Percentiles rank a stretch among this genome's conserved stretches.
Evolutionary conservation across 2,329 filamentous ascomycete species (phyloP).

Genomic region (Cordyceps pruinosa): DNA sequence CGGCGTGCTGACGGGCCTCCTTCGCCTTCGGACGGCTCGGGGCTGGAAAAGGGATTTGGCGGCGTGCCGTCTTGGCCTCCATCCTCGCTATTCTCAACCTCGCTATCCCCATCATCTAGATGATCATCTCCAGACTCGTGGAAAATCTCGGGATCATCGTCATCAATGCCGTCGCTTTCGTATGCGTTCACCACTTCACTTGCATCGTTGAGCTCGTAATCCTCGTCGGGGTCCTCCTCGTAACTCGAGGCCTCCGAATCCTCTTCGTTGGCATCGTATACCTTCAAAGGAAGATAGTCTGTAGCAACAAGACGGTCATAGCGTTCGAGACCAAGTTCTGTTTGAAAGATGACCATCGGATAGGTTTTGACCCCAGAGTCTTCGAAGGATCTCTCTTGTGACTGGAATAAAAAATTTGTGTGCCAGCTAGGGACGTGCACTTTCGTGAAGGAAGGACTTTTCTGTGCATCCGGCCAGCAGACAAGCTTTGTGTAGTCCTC

Average conservation of each 20-base stretch:
- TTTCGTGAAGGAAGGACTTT: constrained; percentile 24
- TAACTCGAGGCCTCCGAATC: background rate
- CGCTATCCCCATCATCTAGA: constrained; percentile 17
- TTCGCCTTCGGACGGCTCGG: constrained; percentile 19
- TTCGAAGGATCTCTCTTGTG: constrained; percentile 3
- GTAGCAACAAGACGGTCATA: constrained; percentile 16
- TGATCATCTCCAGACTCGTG: constrained; percentile 21
- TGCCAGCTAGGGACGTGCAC: constrained; percentile 17
- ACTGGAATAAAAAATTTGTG: background rate
- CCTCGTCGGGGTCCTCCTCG: constrained; percentile 15
- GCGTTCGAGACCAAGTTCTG: constrained; percentile 14
- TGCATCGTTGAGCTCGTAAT: constrained; percentile 13
- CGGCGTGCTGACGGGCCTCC: constrained; percentile 12
- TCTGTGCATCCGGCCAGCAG: constrained; percentile 29
- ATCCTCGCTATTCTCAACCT: constrained; percentile 12
- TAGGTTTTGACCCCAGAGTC: constrained; percentile 17
- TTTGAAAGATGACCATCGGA: constrained; percentile 27
- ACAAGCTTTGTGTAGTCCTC: constrained; percentile 21
- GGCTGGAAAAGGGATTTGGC: constrained; percentile 24
- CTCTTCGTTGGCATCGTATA: constrained; percentile 7
- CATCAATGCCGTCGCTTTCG: constrained; percentile 35
- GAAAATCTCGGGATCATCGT: constrained; percentile 23
- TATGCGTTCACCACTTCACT: constrained; percentile 23
- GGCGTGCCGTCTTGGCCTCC: constrained; percentile 1
- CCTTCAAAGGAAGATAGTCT: constrained; percentile 4